These are phyloP conservation scores for Dactylellina drechsleri DNA, from an alignment of 2,329 filamentous ascomycete genomes.

Conservation along the genomic window DNA sequence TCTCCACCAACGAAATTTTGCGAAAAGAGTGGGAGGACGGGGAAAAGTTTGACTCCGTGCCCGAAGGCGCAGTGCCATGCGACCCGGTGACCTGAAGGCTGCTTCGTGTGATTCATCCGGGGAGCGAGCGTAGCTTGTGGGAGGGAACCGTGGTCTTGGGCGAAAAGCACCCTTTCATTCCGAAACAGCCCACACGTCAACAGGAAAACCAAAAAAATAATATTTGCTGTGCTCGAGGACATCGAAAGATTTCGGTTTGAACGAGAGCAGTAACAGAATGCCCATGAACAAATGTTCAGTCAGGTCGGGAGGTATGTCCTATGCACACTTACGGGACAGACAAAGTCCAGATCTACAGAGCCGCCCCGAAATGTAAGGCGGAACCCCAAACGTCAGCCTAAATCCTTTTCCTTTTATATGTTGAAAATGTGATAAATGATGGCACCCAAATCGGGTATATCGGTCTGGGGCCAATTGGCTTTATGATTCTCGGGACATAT, in stretches of 20 bases:
- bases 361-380: conserved; percentile 51
- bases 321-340: conserved; percentile 47
- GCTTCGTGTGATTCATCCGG: too few relatives aligned
- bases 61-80: conserved; percentile 26
- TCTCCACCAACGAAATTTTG: conserved; percentile 50
- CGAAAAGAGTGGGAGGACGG: conserved; percentile 24
- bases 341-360: conserved; percentile 52
- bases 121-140: background rate
- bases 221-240: too few relatives aligned
- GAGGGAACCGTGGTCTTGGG: background rate
- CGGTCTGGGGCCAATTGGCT: too few relatives aligned
- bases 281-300: background rate
- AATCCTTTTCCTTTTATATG: conserved; percentile 27
- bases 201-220: background rate
- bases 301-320: too few relatives aligned
- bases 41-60: conserved; percentile 1
- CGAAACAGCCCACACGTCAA: conserved; percentile 23
- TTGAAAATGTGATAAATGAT: conserved; percentile 55
- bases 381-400: conserved; percentile 34
- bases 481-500: too few relatives aligned
- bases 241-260: background rate
- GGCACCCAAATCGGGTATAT: conserved; percentile 24
- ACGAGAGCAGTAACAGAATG: background rate
- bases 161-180: conserved; percentile 17
- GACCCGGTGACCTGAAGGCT: conserved; percentile 7